Evolutionary conservation across 2,329 filamentous ascomycete species (phyloP).

Genomic region (Coleophoma crateriformis): DNA sequence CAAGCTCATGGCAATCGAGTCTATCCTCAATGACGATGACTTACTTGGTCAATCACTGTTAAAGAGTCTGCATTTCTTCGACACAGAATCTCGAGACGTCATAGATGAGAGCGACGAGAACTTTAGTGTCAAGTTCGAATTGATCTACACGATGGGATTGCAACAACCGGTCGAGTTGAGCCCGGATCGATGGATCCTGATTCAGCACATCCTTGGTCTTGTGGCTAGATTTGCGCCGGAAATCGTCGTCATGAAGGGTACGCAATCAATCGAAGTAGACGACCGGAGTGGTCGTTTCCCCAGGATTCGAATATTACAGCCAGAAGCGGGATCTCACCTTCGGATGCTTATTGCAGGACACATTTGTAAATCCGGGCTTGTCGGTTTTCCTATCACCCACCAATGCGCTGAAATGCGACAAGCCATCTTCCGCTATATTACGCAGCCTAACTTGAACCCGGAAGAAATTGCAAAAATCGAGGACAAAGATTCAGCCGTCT

Average conservation of each 20-base stretch:
- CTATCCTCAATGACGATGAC: conserved; percentile 35
- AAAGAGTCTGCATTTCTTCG: conserved; percentile 9
- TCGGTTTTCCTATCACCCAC: conserved; percentile 24
- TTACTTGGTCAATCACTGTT: conserved; percentile 39
- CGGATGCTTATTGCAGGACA: conserved; percentile 24
- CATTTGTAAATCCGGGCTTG: conserved; percentile 24
- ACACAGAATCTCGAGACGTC: conserved; percentile 36
- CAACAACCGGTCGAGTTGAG: conserved; percentile 31
- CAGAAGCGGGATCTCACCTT: conserved; percentile 28
- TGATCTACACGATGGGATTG: conserved; percentile 33
- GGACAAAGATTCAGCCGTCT: conserved; percentile 3
- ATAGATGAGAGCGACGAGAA: conserved; percentile 43
- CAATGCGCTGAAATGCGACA: too few species aligned
- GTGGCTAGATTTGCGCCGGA: conserved; percentile 28
- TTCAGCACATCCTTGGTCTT: conserved; percentile 20
- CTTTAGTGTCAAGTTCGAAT: conserved; percentile 29
- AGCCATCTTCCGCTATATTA: conserved; percentile 1
- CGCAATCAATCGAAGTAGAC: conserved; percentile 36
- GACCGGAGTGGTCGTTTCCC: conserved; percentile 32
- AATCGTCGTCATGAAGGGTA: conserved; percentile 20
- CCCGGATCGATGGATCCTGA: conserved; percentile 29
- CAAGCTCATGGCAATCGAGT: conserved; percentile 41
- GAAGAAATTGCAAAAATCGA: conserved; percentile 16
- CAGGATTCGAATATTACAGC: conserved; percentile 38
- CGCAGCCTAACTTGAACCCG: conserved; percentile 7